Evolutionary conservation across 2,329 filamentous ascomycete species (phyloP).

Genomic region (Colletotrichum tabaci): DNA sequence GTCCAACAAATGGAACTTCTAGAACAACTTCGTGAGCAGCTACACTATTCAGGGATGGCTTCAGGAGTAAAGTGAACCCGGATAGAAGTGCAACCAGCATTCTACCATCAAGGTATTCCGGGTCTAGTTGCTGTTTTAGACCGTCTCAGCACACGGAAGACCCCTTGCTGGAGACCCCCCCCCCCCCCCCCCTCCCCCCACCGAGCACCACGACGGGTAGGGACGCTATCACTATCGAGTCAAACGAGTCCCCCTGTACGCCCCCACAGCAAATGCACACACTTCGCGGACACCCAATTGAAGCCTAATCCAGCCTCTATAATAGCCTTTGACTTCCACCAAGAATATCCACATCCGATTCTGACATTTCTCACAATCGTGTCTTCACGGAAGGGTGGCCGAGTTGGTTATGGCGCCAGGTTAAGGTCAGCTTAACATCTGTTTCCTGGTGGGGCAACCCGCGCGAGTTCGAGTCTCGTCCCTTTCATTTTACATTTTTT

Average conservation of each 20-base stretch:
- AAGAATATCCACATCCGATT: neutral
- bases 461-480: slow-evolving; percentile 43
- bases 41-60: neutral
- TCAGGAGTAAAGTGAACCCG: neutral
- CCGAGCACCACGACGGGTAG: neutral
- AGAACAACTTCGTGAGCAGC: neutral
- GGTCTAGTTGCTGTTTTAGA: neutral
- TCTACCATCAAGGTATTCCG: neutral
- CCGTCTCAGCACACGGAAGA: neutral
- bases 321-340: fast-evolving
- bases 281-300: neutral
- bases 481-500: slow-evolving; percentile 37
- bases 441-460: slow-evolving; percentile 43
- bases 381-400: slow-evolving; percentile 31
- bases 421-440: slow-evolving; percentile 43
- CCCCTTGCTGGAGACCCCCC: neutral
- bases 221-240: neutral
- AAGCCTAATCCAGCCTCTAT: neutral
- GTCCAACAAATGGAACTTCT: neutral
- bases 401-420: slow-evolving; percentile 43
- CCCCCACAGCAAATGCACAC: slow-evolving; percentile 15
- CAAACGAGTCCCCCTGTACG: neutral
- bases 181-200: too few species aligned
- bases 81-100: neutral
- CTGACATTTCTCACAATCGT: neutral